phyloP scores from a whole-genome alignment of 257 asterid species.

The Salvia splendens region DNA sequence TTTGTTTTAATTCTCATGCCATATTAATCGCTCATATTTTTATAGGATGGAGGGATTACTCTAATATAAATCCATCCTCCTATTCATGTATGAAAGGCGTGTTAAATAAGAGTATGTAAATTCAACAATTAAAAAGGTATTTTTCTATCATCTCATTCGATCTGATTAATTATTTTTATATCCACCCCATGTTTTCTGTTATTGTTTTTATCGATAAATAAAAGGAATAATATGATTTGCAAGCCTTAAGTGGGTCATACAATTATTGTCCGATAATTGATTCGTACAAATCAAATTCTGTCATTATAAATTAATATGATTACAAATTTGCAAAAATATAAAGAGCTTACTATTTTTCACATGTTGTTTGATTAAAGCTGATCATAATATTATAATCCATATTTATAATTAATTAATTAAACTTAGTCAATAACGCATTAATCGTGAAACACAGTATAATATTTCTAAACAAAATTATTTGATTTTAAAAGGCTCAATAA shows the following conservation, averaged over 20 bases:
- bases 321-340: background rate
- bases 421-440: no score
- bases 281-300: background rate
- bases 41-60: no score
- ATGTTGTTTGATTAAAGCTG: background rate
- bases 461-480: no score
- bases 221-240: background rate
- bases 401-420: background rate
- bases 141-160: background rate
- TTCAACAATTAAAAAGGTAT: no score
- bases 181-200: background rate
- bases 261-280: slow-evolving; percentile 13
- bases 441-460: no score
- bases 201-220: background rate
- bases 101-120: no score
- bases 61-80: no score
- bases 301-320: slow-evolving; percentile 2
- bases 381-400: no score
- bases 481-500: no score
- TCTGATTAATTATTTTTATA: background rate
- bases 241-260: background rate
- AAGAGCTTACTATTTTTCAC: background rate
- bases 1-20: no score
- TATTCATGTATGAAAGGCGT: no score
- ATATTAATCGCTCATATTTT: no score